Conservation (phyloP, 768 basidiomycete genomes). For the Termitomyces sp. region DNA sequence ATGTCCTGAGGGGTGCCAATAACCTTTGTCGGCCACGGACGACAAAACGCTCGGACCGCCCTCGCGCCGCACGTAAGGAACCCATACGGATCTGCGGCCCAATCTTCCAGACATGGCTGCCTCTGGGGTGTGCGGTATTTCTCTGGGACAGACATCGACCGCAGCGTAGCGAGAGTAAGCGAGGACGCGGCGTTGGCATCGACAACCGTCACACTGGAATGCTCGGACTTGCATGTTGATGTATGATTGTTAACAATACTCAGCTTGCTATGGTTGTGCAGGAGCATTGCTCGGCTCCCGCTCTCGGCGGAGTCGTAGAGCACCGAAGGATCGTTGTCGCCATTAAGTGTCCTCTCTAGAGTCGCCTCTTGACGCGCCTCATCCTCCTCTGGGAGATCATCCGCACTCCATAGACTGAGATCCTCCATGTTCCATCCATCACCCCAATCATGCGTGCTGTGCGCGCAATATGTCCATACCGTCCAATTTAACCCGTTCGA, state of each 20-base stretch:
- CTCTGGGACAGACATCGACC: slow-evolving; percentile 2
- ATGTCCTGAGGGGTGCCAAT: slow-evolving; percentile 66
- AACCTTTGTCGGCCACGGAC: slow-evolving; percentile 76
- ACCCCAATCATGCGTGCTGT: slow-evolving; percentile 84
- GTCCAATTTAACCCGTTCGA: slow-evolving; percentile 73
- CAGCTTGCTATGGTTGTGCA: slow-evolving; percentile 22
- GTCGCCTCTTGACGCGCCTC: slow-evolving; percentile 14
- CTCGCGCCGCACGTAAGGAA: slow-evolving; percentile 85
- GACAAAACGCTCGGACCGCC: slow-evolving; percentile 76
- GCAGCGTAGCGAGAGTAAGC: slow-evolving; percentile 21
- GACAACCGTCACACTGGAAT: slow-evolving; percentile 7
- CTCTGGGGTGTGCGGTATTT: neutral
- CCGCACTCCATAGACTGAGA: slow-evolving; percentile 79
- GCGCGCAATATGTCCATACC: slow-evolving; percentile 84
- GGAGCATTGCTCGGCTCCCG: slow-evolving; percentile 35
- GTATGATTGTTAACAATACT: neutral
- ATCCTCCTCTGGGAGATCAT: slow-evolving; percentile 47
- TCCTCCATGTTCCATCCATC: slow-evolving; percentile 98
- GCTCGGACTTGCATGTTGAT: slow-evolving; percentile 1
- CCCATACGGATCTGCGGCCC: slow-evolving; percentile 50
- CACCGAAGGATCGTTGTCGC: slow-evolving; percentile 12
- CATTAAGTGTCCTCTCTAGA: neutral
- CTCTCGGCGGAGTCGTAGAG: slow-evolving; percentile 18
- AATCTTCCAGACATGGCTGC: slow-evolving; percentile 21
- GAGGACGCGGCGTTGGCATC: slow-evolving; percentile 20